These are phyloP conservation scores for Nannochloropsis salina DNA, from an alignment of 108 stramenopile species.

Conservation along the genomic window DNA sequence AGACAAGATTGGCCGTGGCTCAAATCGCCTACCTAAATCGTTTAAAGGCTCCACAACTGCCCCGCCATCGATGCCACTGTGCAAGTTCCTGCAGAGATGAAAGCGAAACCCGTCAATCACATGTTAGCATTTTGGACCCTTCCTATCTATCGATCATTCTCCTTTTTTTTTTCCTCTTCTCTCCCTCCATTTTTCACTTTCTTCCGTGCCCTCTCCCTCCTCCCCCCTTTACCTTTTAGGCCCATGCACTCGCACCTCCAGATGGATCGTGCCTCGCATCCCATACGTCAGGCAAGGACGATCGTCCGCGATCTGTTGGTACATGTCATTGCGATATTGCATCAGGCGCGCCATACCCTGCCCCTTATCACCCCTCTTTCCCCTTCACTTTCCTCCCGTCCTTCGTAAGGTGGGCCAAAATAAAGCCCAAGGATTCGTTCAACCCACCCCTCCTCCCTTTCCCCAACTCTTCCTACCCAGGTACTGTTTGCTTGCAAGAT, in stretches of 20 bases:
- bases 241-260: slow-evolving; percentile 18
- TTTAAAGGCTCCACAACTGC: slow-evolving; percentile 21
- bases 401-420: not conserved
- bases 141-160: not conserved
- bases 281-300: slow-evolving; percentile 36
- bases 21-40: not conserved
- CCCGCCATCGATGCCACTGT: slow-evolving; percentile 26
- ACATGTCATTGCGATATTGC: not conserved
- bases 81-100: not conserved
- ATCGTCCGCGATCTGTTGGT: slow-evolving; percentile 31
- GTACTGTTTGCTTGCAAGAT: slow-evolving; percentile 27
- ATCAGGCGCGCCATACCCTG: not conserved
- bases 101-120: not conserved
- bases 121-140: not conserved
- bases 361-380: not conserved
- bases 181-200: not conserved
- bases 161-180: not conserved
- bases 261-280: slow-evolving; percentile 34
- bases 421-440: too few relatives aligned
- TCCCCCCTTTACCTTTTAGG: not conserved
- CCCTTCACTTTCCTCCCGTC: not conserved
- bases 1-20: too few relatives aligned
- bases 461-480: not conserved
- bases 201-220: not conserved
- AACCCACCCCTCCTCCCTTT: not conserved